Evolutionary conservation across 177 flowering plant genomes (phyloP).

Genomic region (Vitis hybrid): DNA sequence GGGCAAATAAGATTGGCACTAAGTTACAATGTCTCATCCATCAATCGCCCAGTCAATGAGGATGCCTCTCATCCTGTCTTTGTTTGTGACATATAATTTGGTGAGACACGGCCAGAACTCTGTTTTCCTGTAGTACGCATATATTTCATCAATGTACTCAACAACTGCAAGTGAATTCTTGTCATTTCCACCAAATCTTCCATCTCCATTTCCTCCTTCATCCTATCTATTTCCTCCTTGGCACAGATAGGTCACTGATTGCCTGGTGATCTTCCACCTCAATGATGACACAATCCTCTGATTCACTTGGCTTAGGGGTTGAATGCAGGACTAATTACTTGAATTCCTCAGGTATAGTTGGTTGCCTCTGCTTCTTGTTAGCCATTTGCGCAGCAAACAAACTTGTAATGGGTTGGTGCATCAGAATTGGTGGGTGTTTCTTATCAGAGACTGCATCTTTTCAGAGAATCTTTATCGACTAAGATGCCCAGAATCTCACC

Average conservation of each 20-base stretch:
- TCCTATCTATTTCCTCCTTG: conserved; percentile 56
- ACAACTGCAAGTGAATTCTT: conserved; percentile 76
- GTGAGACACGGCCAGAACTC: conserved; percentile 50
- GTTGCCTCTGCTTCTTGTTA: conserved; percentile 30
- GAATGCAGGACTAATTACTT: conserved; percentile 20
- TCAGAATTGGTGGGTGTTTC: conserved; percentile 36
- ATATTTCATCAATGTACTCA: conserved; percentile 77
- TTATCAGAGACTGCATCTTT: conserved; percentile 42
- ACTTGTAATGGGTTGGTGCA: conserved; percentile 76
- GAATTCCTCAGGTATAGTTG: conserved; percentile 29
- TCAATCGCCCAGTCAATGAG: conserved; percentile 91
- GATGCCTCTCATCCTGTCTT: conserved; percentile 82
- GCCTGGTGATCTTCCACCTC: conserved; percentile 39
- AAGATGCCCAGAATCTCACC: no score
- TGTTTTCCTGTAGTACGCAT: conserved; percentile 51
- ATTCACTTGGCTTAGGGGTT: conserved; percentile 15
- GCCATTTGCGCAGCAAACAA: conserved; percentile 81
- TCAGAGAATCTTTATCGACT: conserved; percentile 22
- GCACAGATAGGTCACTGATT: conserved; percentile 30
- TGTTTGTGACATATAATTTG: conserved; percentile 65
- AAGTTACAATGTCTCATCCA: conserved; percentile 79
- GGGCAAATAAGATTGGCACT: conserved; percentile 60
- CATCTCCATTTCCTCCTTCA: conserved; percentile 88
- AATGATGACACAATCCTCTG: conserved; percentile 37
- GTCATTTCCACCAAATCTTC: conserved; percentile 54